Percentiles rank a stretch among this genome's conserved stretches.
These are phyloP conservation scores for Dittrichia graveolens DNA, from an alignment of 129 eudicot genomes.

Conservation along the genomic window DNA sequence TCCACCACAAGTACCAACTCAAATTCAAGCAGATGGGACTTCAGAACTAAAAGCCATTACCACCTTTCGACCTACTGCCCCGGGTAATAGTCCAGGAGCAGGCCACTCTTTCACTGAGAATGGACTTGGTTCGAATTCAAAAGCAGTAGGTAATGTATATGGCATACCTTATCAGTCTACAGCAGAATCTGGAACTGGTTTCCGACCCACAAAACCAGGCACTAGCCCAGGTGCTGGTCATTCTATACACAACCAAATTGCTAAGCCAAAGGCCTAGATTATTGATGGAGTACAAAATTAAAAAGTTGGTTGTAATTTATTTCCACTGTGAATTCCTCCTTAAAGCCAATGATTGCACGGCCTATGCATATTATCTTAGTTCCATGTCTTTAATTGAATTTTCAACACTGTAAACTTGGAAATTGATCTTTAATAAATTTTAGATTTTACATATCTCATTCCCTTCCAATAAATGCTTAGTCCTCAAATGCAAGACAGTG, in stretches of 20 bases:
- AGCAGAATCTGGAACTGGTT: slow-evolving; percentile 32
- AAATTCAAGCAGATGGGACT: no score
- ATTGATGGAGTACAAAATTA: background rate
- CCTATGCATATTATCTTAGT: slow-evolving; percentile 5
- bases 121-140: slow-evolving; percentile 10
- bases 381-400: background rate
- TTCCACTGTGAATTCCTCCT: slow-evolving; percentile 19
- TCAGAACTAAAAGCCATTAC: background rate
- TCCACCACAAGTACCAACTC: no score
- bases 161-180: background rate
- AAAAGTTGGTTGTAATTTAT: slow-evolving; percentile 23
- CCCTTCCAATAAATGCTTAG: background rate
- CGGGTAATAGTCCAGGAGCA: slow-evolving; percentile 54
- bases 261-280: slow-evolving; percentile 36
- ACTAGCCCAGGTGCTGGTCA: slow-evolving; percentile 53
- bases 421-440: background rate
- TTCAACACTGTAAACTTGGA: slow-evolving; percentile 25
- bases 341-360: background rate
- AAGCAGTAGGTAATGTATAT: slow-evolving; percentile 20
- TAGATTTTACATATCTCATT: background rate
- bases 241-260: slow-evolving; percentile 27
- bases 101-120: slow-evolving; percentile 39
- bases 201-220: slow-evolving; percentile 50
- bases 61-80: slow-evolving; percentile 27
- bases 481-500: background rate